phyloP scores from a whole-genome alignment of 768 basidiomycete species.

The Tylopilus subfusipes region DNA sequence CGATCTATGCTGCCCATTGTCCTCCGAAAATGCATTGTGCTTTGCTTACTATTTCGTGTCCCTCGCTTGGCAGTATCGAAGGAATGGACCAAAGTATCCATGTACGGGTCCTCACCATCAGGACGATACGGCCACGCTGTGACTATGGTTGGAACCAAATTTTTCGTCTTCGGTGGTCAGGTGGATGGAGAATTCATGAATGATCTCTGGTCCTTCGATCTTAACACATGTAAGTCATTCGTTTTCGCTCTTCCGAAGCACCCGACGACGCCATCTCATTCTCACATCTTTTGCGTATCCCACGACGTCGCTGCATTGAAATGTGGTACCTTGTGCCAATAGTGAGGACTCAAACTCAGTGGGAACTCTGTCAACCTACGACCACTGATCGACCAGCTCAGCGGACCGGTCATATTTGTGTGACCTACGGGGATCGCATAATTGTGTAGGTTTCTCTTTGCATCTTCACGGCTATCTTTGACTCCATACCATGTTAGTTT shows the following conservation, averaged over 20 bases:
- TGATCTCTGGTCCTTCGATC: slow-evolving; percentile 94
- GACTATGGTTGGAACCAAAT: slow-evolving; percentile 85
- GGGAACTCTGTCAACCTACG: slow-evolving; percentile 74
- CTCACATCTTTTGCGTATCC: neutral
- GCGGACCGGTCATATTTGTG: slow-evolving; percentile 89
- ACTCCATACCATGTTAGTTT: slow-evolving; percentile 53
- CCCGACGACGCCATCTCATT: neutral
- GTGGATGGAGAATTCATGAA: slow-evolving; percentile 92
- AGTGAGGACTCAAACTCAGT: slow-evolving; percentile 82
- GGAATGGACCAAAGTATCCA: slow-evolving; percentile 90
- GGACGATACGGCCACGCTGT: slow-evolving; percentile 97
- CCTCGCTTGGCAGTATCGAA: slow-evolving; percentile 60
- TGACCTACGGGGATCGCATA: slow-evolving; percentile 78
- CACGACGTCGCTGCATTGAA: neutral
- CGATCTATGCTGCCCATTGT: neutral
- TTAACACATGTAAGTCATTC: slow-evolving; percentile 75
- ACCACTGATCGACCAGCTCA: slow-evolving; percentile 66
- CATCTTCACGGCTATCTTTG: slow-evolving; percentile 16
- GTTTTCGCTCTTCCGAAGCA: neutral
- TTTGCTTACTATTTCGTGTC: slow-evolving; percentile 2
- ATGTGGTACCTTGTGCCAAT: slow-evolving; percentile 8
- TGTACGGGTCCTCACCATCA: slow-evolving; percentile 70
- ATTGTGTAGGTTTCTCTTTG: slow-evolving; percentile 60
- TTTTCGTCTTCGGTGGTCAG: slow-evolving; percentile 96
- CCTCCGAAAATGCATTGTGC: neutral